phyloP scores from a whole-genome alignment of 169 alveolate genomes.

The Plasmodium vinckei region DNA sequence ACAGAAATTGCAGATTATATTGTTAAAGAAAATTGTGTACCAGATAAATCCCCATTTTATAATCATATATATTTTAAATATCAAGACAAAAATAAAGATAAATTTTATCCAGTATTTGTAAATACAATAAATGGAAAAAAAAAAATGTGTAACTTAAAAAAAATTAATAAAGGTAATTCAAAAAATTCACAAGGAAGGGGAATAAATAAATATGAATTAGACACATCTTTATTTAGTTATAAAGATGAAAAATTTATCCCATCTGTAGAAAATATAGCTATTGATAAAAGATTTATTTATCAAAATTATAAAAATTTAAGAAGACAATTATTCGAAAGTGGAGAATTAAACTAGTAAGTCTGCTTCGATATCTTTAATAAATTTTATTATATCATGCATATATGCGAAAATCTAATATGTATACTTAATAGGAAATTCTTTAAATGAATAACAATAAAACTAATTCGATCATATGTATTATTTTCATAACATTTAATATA shows the following conservation, averaged over 20 bases:
- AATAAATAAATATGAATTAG: slow-evolving; percentile 58
- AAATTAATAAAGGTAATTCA: slow-evolving; percentile 5
- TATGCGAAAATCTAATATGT: no score
- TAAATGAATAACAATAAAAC: no score
- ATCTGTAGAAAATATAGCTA: slow-evolving; percentile 13
- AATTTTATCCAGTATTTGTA: slow-evolving; percentile 42
- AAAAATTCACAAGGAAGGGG: neutral
- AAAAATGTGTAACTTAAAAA: slow-evolving; percentile 44
- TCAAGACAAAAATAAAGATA: slow-evolving; percentile 15
- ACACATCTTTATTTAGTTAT: slow-evolving; percentile 28
- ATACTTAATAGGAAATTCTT: no score
- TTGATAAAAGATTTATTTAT: neutral
- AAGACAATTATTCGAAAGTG: slow-evolving; percentile 17
- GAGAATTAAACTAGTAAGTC: slow-evolving; percentile 58
- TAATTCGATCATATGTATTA: no score
- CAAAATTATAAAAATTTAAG: slow-evolving; percentile 8
- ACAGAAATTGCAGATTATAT: neutral
- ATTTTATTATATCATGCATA: neutral
- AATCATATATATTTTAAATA: slow-evolving; percentile 52
- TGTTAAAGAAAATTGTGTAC: neutral
- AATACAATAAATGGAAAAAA: slow-evolving; percentile 58
- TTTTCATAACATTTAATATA: neutral
- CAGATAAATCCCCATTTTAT: slow-evolving; percentile 49
- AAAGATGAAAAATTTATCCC: slow-evolving; percentile 19
- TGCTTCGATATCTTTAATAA: neutral